Evolutionary conservation across 768 basidiomycete genomes (phyloP).

Genomic region (Boletus tomentosulus): DNA sequence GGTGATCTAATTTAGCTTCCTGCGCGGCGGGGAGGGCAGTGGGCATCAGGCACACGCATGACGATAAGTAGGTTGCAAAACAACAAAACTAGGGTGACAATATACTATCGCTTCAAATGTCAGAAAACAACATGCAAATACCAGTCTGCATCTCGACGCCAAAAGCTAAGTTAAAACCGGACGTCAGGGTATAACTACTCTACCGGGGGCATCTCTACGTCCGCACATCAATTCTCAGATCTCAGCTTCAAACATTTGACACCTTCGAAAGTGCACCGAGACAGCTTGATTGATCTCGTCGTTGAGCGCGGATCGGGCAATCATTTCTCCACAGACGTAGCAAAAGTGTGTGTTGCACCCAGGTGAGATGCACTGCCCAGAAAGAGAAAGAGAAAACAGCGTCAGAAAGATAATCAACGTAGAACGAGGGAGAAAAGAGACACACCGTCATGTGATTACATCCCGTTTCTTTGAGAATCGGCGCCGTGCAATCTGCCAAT

Average conservation of each 20-base stretch:
- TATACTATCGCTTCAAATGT: too few relatives aligned
- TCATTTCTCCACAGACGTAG: slow-evolving; percentile 46
- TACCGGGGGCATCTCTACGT: background rate
- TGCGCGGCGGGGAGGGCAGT: too few relatives aligned
- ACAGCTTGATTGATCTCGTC: slow-evolving; percentile 30
- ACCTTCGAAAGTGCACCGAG: slow-evolving; percentile 32
- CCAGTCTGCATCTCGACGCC: too few relatives aligned
- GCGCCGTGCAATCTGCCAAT: slow-evolving; percentile 40
- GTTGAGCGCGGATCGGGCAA: slow-evolving; percentile 37
- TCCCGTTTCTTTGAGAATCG: slow-evolving; percentile 47
- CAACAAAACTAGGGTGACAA: too few relatives aligned
- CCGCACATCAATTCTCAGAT: slow-evolving; percentile 19
- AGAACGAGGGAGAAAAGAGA: background rate
- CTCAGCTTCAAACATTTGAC: slow-evolving; percentile 36
- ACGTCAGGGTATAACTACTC: background rate
- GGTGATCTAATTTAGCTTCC: too few relatives aligned
- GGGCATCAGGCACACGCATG: too few relatives aligned
- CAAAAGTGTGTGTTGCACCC: slow-evolving; percentile 62
- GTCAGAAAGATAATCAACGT: background rate
- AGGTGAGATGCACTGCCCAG: slow-evolving; percentile 46
- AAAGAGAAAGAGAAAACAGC: background rate
- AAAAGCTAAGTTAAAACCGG: too few relatives aligned
- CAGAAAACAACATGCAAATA: too few relatives aligned
- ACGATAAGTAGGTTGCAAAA: too few relatives aligned
- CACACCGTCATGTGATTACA: slow-evolving; percentile 58